Percentiles rank a stretch among this genome's conserved stretches.
Evolutionary conservation across 495 filamentous ascomycete genomes (phyloP).

Genomic region (Aeminium ludgeri): DNA sequence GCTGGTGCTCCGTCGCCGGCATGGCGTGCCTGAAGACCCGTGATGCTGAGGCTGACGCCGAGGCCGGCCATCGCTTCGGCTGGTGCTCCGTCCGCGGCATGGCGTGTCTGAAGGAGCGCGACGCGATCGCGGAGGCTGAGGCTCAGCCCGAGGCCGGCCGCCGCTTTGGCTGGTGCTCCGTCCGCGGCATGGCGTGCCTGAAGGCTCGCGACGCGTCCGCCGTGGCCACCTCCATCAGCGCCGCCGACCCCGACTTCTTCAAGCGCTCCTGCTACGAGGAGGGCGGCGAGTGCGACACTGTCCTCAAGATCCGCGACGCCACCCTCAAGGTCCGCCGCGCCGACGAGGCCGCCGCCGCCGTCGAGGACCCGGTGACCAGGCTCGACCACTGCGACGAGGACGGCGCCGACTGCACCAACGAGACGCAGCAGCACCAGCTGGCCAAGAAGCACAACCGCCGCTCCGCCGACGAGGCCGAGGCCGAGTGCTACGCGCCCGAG

Average conservation of each 20-base stretch:
- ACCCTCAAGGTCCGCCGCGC: not conserved
- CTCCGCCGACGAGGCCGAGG: not conserved
- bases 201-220: not conserved
- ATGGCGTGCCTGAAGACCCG: not conserved
- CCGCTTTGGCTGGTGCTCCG: not conserved
- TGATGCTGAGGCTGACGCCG: not conserved
- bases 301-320: not conserved
- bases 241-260: not conserved
- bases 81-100: not conserved
- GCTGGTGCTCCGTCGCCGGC: not conserved
- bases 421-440: not conserved
- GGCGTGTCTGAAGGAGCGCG: not conserved
- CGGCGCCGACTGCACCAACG: not conserved
- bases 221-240: not conserved
- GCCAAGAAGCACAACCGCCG: not conserved
- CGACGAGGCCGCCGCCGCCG: no score
- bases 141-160: not conserved
- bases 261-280: not conserved
- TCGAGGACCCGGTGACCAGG: no score
- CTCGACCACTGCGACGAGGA: not conserved
- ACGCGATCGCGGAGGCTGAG: not conserved
- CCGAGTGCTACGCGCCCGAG: not conserved
- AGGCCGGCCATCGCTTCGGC: not conserved
- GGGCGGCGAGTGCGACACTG: constrained; percentile 4
- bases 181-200: not conserved